Evolutionary conservation across 78 protist species (phyloP).

Genomic region (Mastigamoeba balamuthi): DNA sequence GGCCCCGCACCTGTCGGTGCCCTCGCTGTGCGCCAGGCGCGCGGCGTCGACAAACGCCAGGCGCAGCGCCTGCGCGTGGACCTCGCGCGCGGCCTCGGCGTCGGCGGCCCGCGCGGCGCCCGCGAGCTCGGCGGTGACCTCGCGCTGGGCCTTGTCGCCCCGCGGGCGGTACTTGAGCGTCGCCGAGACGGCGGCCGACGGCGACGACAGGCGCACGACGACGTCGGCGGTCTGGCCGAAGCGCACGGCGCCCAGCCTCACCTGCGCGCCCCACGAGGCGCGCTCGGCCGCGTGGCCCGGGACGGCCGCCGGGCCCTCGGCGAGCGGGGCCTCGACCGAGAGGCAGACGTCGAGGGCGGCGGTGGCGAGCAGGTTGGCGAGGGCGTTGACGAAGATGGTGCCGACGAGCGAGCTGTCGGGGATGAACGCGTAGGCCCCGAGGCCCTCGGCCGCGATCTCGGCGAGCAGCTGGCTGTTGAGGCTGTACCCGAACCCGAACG

Average conservation of each 20-base stretch:
- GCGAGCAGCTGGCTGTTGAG: constrained; percentile 47
- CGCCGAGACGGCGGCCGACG: not conserved
- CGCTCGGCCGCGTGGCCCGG: no score
- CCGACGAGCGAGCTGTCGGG: constrained; percentile 50
- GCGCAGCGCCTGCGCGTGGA: not conserved
- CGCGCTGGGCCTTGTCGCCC: not conserved
- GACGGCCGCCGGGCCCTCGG: no score
- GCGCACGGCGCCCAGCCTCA: not conserved
- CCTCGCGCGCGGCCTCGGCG: not conserved
- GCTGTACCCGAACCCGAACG: constrained; percentile 61
- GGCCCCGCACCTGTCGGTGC: no score
- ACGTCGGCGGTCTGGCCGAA: not conserved
- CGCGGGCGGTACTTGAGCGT: not conserved
- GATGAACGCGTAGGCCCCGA: constrained; percentile 31
- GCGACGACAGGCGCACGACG: not conserved
- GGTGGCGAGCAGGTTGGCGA: constrained; percentile 12
- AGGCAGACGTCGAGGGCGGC: not conserved
- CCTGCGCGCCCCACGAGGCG: no score
- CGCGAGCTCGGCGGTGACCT: not conserved
- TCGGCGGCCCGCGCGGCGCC: not conserved
- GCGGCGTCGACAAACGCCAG: not conserved
- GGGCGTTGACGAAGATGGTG: constrained; percentile 42
- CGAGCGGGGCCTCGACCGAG: not conserved
- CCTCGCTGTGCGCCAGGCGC: no score
- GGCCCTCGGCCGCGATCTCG: constrained; percentile 1